These are phyloP conservation scores for Fusarium veterinarium DNA, from an alignment of 2,329 filamentous ascomycete genomes.

Conservation along the genomic window DNA sequence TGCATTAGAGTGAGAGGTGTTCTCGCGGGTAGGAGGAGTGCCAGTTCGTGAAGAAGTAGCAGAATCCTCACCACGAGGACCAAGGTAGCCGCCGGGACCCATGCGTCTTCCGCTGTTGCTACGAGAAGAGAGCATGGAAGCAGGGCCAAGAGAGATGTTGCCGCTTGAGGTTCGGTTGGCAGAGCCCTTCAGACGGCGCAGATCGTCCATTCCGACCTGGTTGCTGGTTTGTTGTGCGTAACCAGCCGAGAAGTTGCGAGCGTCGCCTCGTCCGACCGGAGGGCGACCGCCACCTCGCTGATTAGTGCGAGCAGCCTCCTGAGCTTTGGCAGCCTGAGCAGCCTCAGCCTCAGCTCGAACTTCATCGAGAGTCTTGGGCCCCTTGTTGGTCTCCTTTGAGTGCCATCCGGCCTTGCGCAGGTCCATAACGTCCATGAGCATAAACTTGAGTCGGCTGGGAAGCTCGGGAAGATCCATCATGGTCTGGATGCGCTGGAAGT, in stretches of 20 bases:
- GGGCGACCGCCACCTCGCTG: slow-evolving; percentile 78
- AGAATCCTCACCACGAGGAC: slow-evolving; percentile 84
- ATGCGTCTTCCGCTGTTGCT: slow-evolving; percentile 90
- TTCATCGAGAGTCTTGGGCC: slow-evolving; percentile 95
- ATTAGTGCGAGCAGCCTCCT: slow-evolving; percentile 72
- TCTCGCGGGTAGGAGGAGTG: slow-evolving; percentile 76
- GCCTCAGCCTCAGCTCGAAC: slow-evolving; percentile 87
- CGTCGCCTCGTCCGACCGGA: slow-evolving; percentile 84
- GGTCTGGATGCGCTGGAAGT: slow-evolving; percentile 88
- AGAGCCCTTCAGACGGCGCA: slow-evolving; percentile 80
- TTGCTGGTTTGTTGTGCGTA: slow-evolving; percentile 80
- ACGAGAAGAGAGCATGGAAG: slow-evolving; percentile 87
- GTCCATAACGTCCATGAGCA: slow-evolving; percentile 95
- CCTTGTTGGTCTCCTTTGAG: slow-evolving; percentile 91
- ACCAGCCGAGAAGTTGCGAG: slow-evolving; percentile 81
- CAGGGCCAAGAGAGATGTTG: slow-evolving; percentile 79
- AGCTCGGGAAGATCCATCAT: slow-evolving; percentile 85
- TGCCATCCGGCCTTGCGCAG: slow-evolving; percentile 81
- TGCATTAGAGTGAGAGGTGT: slow-evolving; percentile 81
- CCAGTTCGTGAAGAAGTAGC: slow-evolving; percentile 88
- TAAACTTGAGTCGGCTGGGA: slow-evolving; percentile 90
- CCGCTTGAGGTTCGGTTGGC: slow-evolving; percentile 70
- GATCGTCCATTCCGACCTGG: slow-evolving; percentile 90
- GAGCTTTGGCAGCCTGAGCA: slow-evolving; percentile 81
- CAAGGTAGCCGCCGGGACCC: slow-evolving; percentile 78